Conservation (phyloP, 345 rosid genomes). For the Eucalyptus tenuipes region DNA sequence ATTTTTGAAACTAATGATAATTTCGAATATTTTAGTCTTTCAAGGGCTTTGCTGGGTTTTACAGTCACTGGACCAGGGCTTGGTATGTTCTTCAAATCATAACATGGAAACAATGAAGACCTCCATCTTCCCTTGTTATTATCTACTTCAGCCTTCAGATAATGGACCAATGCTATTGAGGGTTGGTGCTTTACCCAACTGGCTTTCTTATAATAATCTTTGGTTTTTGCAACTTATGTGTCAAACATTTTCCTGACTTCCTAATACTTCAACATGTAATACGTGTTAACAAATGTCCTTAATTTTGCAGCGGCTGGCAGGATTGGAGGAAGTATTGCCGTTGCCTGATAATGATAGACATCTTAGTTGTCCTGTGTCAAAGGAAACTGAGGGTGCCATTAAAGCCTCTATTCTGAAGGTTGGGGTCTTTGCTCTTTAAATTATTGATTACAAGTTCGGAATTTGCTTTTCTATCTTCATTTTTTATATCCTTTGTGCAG, state of each 20-base stretch:
- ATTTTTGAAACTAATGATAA: not conserved
- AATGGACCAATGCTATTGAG: slow-evolving; percentile 88
- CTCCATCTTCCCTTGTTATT: slow-evolving; percentile 52
- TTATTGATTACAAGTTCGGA: not conserved
- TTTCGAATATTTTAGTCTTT: slow-evolving; percentile 38
- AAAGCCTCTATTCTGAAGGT: slow-evolving; percentile 50
- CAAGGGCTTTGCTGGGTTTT: slow-evolving; percentile 64
- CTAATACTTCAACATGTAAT: not conserved
- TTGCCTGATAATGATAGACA: slow-evolving; percentile 27
- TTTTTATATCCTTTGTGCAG: not conserved
- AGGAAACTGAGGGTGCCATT: slow-evolving; percentile 49
- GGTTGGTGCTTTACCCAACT: slow-evolving; percentile 20
- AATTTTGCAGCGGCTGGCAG: slow-evolving; percentile 64
- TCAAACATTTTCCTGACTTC: not conserved
- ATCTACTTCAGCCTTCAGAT: slow-evolving; percentile 81
- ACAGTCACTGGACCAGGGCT: slow-evolving; percentile 68
- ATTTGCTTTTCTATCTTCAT: not conserved
- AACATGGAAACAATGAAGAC: slow-evolving; percentile 48
- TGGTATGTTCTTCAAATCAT: slow-evolving; percentile 62
- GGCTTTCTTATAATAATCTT: not conserved
- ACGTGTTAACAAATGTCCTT: not conserved
- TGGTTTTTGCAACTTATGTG: not conserved
- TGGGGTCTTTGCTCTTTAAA: not conserved
- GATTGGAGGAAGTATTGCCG: slow-evolving; percentile 67
- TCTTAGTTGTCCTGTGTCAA: slow-evolving; percentile 27